Percentiles rank a stretch among this genome's conserved stretches.
Evolutionary conservation across 1,139 yeast genomes (phyloP).

Genomic region (Yamadazyma trypodendri): DNA sequence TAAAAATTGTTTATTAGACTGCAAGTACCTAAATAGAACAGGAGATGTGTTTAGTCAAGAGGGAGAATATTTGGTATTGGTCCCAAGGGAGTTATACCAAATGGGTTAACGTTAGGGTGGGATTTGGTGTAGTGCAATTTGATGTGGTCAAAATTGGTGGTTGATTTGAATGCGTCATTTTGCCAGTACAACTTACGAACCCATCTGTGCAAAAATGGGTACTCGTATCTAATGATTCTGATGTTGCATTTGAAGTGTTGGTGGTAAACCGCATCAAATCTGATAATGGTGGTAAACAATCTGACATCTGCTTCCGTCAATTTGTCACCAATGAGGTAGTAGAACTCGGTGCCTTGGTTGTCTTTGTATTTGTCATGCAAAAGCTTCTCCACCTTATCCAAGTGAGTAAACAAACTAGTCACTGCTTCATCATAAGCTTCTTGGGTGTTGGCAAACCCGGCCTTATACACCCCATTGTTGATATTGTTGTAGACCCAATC

Average conservation of each 20-base stretch:
- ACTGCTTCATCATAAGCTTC: constrained; percentile 80
- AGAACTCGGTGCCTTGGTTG: constrained; percentile 24
- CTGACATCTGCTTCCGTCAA: constrained; percentile 91
- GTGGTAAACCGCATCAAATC: constrained; percentile 89
- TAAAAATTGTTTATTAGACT: background rate
- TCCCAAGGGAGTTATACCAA: constrained; percentile 83
- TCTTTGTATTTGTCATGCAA: constrained; percentile 41
- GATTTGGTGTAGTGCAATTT: constrained; percentile 86
- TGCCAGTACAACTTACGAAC: constrained; percentile 84
- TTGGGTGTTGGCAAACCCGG: constrained; percentile 87
- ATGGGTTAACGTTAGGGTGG: constrained; percentile 77
- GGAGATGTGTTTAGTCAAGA: constrained; percentile 14
- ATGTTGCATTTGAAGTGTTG: constrained; percentile 95
- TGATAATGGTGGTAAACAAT: constrained; percentile 68
- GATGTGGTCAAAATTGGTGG: constrained; percentile 87
- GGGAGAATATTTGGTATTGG: constrained; percentile 71
- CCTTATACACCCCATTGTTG: constrained; percentile 91
- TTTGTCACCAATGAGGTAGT: constrained; percentile 60
- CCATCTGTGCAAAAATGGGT: constrained; percentile 80
- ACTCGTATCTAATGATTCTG: constrained; percentile 76
- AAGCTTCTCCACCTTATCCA: constrained; percentile 73
- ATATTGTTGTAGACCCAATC: constrained; percentile 83
- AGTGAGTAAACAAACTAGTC: constrained; percentile 58
- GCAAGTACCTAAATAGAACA: background rate
- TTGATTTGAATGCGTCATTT: constrained; percentile 66